Evolutionary conservation across 768 basidiomycete species (phyloP).

Genomic region (Psilocybe cubensis): DNA sequence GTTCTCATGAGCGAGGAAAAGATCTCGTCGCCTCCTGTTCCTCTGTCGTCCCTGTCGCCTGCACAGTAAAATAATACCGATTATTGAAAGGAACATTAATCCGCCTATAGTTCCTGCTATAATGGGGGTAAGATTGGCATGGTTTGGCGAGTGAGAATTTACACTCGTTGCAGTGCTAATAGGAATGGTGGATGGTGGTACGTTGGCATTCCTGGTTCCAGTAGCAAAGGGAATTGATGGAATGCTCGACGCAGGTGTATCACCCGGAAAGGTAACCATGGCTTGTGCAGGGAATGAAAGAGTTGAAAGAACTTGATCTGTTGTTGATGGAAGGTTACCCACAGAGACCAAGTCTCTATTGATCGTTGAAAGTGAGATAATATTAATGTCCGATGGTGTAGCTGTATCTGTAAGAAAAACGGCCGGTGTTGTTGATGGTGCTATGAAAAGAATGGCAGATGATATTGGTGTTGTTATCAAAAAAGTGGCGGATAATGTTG

Average conservation of each 20-base stretch:
- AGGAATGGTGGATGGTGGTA: background rate
- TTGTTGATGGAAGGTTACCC: too few species aligned
- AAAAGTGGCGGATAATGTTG: background rate
- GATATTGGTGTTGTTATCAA: background rate
- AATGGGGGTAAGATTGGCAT: background rate
- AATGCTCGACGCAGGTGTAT: too few species aligned
- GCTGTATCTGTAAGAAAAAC: too few species aligned
- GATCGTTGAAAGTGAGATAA: too few species aligned
- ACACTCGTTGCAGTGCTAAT: background rate
- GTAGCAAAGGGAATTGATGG: too few species aligned
- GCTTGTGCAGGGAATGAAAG: too few species aligned
- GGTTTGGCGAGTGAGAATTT: background rate
- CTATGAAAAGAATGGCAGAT: background rate
- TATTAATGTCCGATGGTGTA: too few species aligned
- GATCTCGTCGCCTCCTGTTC: background rate
- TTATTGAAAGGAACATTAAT: background rate
- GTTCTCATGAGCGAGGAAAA: background rate
- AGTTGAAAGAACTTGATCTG: too few species aligned
- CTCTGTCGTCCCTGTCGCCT: background rate
- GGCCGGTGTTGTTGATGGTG: background rate
- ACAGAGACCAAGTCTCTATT: too few species aligned
- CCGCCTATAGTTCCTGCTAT: background rate
- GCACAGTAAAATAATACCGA: background rate
- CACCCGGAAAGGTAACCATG: too few species aligned
- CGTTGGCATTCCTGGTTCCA: too few species aligned